Percentiles rank a stretch among this genome's conserved stretches.
Evolutionary conservation across 148 eudicot genomes (phyloP).

Genomic region (Polygonum aviculare): DNA sequence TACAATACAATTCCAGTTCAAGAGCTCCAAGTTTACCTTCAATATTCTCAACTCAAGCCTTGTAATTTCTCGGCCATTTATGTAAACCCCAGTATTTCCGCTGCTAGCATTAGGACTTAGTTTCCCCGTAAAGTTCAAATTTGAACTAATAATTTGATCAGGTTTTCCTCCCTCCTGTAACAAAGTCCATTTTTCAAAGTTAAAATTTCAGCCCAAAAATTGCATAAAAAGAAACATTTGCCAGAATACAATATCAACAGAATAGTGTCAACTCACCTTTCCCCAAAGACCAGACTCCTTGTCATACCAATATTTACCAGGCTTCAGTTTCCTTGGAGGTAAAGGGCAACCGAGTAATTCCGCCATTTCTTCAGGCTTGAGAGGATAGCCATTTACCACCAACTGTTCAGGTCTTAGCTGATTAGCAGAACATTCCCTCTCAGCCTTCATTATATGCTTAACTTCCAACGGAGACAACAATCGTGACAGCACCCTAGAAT

Average conservation of each 20-base stretch:
- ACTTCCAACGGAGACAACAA: slow-evolving; percentile 89
- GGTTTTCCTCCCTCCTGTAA: slow-evolving; percentile 94
- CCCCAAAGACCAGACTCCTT: slow-evolving; percentile 98
- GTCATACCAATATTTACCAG: slow-evolving; percentile 94
- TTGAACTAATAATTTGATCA: slow-evolving; percentile 74
- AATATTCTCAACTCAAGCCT: slow-evolving; percentile 79
- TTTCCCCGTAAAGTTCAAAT: slow-evolving; percentile 80
- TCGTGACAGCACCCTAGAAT: slow-evolving; percentile 69
- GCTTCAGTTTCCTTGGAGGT: slow-evolving; percentile 80
- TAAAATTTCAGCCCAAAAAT: background rate
- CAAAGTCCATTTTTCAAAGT: slow-evolving; percentile 8
- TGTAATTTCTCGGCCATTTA: slow-evolving; percentile 92
- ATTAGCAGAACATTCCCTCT: slow-evolving; percentile 92
- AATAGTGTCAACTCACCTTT: slow-evolving; percentile 41
- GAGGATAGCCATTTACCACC: slow-evolving; percentile 64
- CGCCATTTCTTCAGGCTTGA: slow-evolving; percentile 91
- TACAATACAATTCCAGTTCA: background rate
- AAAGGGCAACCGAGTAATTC: slow-evolving; percentile 81
- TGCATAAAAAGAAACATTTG: background rate
- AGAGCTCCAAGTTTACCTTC: slow-evolving; percentile 39
- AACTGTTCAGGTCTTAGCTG: slow-evolving; percentile 97
- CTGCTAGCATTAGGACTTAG: slow-evolving; percentile 74
- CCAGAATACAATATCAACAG: background rate
- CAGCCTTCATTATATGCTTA: slow-evolving; percentile 93
- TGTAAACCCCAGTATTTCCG: slow-evolving; percentile 89